Percentiles rank a stretch among this genome's conserved stretches.
Evolutionary conservation across 257 asterid genomes (phyloP).

Genomic region (Sherardia arvensis): DNA sequence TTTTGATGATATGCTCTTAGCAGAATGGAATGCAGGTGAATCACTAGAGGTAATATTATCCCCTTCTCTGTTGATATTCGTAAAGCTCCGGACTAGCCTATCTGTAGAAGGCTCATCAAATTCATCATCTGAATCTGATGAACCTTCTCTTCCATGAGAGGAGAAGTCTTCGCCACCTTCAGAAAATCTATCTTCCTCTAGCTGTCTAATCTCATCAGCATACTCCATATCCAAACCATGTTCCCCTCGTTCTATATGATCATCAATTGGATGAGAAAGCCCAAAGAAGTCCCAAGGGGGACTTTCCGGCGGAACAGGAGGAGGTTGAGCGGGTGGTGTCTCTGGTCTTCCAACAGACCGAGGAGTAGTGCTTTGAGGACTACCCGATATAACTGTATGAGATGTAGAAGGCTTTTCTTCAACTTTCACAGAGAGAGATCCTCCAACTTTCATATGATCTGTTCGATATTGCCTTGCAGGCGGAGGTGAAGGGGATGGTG

Average conservation of each 20-base stretch:
- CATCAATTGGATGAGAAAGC: slow-evolving; percentile 52
- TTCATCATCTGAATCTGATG: slow-evolving; percentile 77
- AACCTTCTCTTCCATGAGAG: slow-evolving; percentile 40
- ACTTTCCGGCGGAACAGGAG: slow-evolving; percentile 34
- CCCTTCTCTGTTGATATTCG: slow-evolving; percentile 47
- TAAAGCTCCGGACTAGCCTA: slow-evolving; percentile 74
- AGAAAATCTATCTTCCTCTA: slow-evolving; percentile 30
- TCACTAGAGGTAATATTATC: slow-evolving; percentile 28
- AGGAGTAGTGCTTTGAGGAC: slow-evolving; percentile 58
- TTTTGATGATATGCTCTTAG: slow-evolving; percentile 24
- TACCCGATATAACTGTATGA: slow-evolving; percentile 44
- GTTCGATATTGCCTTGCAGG: slow-evolving; percentile 31
- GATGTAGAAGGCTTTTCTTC: slow-evolving; percentile 64
- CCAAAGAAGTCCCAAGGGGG: slow-evolving; percentile 97
- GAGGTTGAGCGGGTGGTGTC: slow-evolving; percentile 29
- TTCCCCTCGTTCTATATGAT: slow-evolving; percentile 34
- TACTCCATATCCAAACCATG: slow-evolving; percentile 24
- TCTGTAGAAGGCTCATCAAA: slow-evolving; percentile 77
- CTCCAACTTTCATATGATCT: slow-evolving; percentile 67
- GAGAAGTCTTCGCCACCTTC: slow-evolving; percentile 40
- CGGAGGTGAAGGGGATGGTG: slow-evolving; percentile 58
- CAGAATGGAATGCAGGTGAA: slow-evolving; percentile 20
- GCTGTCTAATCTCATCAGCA: slow-evolving; percentile 25
- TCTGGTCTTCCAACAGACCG: slow-evolving; percentile 44
- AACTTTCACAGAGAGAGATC: slow-evolving; percentile 56